Conservation (phyloP, 2,329 filamentous ascomycete species). For the Monosporascus sp. region DNA sequence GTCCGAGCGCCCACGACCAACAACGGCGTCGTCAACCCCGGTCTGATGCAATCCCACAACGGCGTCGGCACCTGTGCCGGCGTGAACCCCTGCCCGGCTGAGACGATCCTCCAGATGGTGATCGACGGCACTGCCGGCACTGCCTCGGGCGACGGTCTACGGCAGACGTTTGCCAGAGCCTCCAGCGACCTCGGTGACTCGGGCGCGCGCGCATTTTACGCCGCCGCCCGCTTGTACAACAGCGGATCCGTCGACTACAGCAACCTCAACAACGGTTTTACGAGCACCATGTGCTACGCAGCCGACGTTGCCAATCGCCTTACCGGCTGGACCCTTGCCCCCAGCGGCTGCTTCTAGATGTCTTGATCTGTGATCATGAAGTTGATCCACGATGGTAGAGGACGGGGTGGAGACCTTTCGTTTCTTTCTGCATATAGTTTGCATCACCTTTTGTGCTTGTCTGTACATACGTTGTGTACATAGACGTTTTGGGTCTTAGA, state of each 20-base stretch:
- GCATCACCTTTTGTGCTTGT: too few species aligned
- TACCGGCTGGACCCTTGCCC: conserved; percentile 8
- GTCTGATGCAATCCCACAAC: conserved; percentile 34
- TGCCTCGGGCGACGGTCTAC: conserved; percentile 34
- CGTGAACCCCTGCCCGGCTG: conserved; percentile 21
- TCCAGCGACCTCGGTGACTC: conserved; percentile 16
- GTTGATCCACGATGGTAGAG: too few species aligned
- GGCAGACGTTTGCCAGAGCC: conserved; percentile 28
- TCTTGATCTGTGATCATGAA: too few species aligned
- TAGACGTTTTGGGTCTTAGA: too few species aligned
- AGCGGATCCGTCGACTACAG: conserved; percentile 33
- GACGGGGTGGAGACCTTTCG: too few species aligned
- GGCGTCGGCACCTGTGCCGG: conserved; percentile 31
- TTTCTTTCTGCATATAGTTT: too few species aligned
- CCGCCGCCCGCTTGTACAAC: conserved; percentile 44
- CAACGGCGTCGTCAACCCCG: conserved; percentile 36
- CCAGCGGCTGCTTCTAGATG: background rate
- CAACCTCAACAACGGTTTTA: conserved; percentile 35
- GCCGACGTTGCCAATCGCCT: conserved; percentile 40
- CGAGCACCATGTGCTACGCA: conserved; percentile 42
- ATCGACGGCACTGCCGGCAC: conserved; percentile 38
- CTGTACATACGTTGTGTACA: too few species aligned
- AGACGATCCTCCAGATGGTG: conserved; percentile 25
- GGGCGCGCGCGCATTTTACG: conserved; percentile 35
- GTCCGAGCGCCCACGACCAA: conserved; percentile 35